phyloP scores from a whole-genome alignment of 179 eudicot genomes.

The Sideroxylon spinosum region DNA sequence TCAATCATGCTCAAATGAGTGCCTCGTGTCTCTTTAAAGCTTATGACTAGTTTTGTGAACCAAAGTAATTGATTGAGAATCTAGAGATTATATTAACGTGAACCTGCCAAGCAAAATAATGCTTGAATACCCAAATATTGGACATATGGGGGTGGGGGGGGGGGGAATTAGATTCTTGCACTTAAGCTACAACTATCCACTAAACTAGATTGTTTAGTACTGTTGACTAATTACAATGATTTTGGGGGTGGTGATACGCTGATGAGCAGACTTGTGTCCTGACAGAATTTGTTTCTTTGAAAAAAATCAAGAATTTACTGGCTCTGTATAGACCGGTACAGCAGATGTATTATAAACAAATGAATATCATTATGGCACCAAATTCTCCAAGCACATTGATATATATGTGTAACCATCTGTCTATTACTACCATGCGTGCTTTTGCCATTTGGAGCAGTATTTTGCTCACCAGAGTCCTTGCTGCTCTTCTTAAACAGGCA shows the following conservation, averaged over 20 bases:
- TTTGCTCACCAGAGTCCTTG: not conserved
- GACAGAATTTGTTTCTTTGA: not conserved
- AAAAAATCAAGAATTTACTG: not conserved
- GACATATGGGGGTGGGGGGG: not conserved
- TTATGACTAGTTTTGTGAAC: too few relatives aligned
- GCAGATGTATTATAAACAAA: too few relatives aligned
- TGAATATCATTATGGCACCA: not conserved
- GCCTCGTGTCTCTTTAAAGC: too few relatives aligned
- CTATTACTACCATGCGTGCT: not conserved
- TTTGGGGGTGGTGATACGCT: too few relatives aligned
- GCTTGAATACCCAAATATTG: not conserved
- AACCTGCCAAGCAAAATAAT: not conserved
- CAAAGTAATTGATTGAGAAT: not conserved
- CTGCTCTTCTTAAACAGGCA: conserved; percentile 45
- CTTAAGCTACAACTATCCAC: not conserved
- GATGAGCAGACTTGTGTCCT: too few relatives aligned
- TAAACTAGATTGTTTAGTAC: not conserved
- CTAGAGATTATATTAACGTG: not conserved
- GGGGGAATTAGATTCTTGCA: not conserved
- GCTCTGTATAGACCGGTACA: not conserved
- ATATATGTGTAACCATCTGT: not conserved
- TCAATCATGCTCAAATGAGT: too few relatives aligned
- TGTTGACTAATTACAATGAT: too few relatives aligned
- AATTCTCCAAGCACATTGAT: not conserved
- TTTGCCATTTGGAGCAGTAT: not conserved